phyloP scores from a whole-genome alignment of 2,329 filamentous ascomycete species.

The Colletotrichum liriopes region DNA sequence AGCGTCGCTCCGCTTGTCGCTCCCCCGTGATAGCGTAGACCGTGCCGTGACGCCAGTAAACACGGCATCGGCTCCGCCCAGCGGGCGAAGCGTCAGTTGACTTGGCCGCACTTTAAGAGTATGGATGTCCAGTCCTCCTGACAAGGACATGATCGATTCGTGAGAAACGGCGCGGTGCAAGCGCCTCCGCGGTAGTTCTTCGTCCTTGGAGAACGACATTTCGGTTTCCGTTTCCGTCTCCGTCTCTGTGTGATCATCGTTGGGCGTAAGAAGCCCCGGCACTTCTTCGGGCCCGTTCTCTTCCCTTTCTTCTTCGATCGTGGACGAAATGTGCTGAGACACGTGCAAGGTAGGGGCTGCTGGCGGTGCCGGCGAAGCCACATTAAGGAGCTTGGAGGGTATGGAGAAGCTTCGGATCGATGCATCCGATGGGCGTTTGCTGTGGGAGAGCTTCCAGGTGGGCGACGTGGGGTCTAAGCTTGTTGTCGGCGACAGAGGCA shows the following conservation, averaged over 20 bases:
- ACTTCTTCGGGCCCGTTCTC: conserved; percentile 55
- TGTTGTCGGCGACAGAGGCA: conserved; percentile 87
- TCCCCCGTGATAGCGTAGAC: conserved; percentile 67
- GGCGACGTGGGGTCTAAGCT: conserved; percentile 79
- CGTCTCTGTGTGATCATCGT: conserved; percentile 55
- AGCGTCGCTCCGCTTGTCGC: conserved; percentile 65
- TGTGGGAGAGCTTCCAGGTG: conserved; percentile 66
- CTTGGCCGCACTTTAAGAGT: conserved; percentile 83
- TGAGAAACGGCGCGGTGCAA: conserved; percentile 82
- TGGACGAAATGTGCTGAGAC: conserved; percentile 27
- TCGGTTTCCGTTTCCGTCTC: conserved; percentile 53
- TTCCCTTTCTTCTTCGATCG: conserved; percentile 45
- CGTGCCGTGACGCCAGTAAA: conserved; percentile 73
- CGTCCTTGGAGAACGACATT: conserved; percentile 52
- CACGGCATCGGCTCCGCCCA: conserved; percentile 70
- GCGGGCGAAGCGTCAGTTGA: conserved; percentile 75
- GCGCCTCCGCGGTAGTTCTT: conserved; percentile 57
- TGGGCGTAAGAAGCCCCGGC: conserved; percentile 46
- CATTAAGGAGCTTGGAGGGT: conserved; percentile 47
- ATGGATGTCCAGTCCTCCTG: conserved; percentile 92
- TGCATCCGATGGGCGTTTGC: conserved; percentile 70
- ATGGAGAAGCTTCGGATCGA: conserved; percentile 54
- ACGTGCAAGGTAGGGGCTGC: conserved; percentile 47
- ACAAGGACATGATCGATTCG: conserved; percentile 90
- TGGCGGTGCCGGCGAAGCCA: conserved; percentile 37